phyloP scores from a whole-genome alignment of 1,139 yeast genomes.

The Lodderomyces parapsilosis region DNA sequence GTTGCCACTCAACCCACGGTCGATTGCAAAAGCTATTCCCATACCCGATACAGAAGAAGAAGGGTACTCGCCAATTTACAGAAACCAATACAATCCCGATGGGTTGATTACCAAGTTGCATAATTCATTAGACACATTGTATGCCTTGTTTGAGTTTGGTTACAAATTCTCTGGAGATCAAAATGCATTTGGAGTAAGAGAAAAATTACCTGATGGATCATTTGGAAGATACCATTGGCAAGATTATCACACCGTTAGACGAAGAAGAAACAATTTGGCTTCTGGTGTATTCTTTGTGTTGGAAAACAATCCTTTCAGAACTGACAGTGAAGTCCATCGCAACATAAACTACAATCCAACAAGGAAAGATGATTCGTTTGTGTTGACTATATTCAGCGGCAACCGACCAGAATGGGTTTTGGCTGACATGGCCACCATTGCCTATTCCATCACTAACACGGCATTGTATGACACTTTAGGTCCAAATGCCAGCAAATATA shows the following conservation, averaged over 20 bases:
- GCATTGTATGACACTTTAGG: slow-evolving; percentile 45
- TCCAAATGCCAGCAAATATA: slow-evolving; percentile 32
- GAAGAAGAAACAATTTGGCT: slow-evolving; percentile 53
- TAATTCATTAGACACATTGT: slow-evolving; percentile 49
- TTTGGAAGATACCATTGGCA: slow-evolving; percentile 49
- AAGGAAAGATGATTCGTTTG: slow-evolving; percentile 28
- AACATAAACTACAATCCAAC: slow-evolving; percentile 22
- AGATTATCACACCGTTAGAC: slow-evolving; percentile 39
- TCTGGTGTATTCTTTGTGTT: slow-evolving; percentile 61
- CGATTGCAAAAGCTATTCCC: neutral
- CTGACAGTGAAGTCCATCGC: slow-evolving; percentile 26
- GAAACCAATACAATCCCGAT: slow-evolving; percentile 41
- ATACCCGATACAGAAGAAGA: slow-evolving; percentile 25
- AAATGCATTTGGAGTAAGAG: slow-evolving; percentile 54
- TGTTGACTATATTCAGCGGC: slow-evolving; percentile 34
- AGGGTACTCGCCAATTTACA: slow-evolving; percentile 54
- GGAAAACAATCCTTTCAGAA: slow-evolving; percentile 38
- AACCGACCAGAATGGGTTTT: slow-evolving; percentile 41
- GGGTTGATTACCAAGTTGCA: slow-evolving; percentile 45
- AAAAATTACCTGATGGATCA: slow-evolving; percentile 36
- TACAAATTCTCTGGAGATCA: slow-evolving; percentile 32
- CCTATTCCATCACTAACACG: slow-evolving; percentile 36
- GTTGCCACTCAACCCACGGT: neutral
- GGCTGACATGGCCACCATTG: slow-evolving; percentile 36
- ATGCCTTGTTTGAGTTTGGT: slow-evolving; percentile 47